Base-by-base conservation (phyloP, 2,329 filamentous ascomycete species). In the Coniochaeta prunicola region DNA sequence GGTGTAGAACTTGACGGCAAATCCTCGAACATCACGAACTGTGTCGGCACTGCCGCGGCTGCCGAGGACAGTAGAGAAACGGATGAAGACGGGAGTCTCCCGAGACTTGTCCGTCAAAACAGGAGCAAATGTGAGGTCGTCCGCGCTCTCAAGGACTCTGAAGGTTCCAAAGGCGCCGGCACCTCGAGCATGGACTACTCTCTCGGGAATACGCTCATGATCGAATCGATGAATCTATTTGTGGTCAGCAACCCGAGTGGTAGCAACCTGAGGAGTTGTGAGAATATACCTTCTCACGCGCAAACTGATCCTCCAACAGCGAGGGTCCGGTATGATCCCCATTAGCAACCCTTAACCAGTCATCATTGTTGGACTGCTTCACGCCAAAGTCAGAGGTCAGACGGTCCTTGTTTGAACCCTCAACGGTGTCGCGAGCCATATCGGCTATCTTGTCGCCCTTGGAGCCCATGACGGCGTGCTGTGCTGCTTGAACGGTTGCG, bases 1-100 rank as follows among this genome's bases (percentile, higher is more conserved):
- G 0, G 89, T 92, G 68, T 92, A 92, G 66, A 90, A 85, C 71
- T 90, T 91, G 62, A 90, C 73, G 0, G 90, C 89, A 63, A 93
- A 94, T 1, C 90, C 90, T 38, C 89, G 84, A 2, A 92, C 88
- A 76, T 94, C 90, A n/a, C 90, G 83, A 1, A 92, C 90, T 0
- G 89, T 92, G 68, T 94, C 90, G 6, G 89, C 88, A 57, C 86
- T 90, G 13, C 90, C 90, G 34, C 86, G 81, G 68, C 85, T 90
- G 7, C 88, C 89, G 1, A 90, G 78, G 0, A 91, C 90, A 0
- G 90, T 93, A 0, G 89, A 93, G 71, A 94, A 92, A 0, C 90
- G 85, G 17, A 89, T 67, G 67, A 91, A 90, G 1, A 90, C 76
- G 0, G 80, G 85, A 0, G 88, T 91, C 60, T 79, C 81, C 38